Evolutionary conservation across 345 rosid species (phyloP).

Genomic region (Ceriops decandra): DNA sequence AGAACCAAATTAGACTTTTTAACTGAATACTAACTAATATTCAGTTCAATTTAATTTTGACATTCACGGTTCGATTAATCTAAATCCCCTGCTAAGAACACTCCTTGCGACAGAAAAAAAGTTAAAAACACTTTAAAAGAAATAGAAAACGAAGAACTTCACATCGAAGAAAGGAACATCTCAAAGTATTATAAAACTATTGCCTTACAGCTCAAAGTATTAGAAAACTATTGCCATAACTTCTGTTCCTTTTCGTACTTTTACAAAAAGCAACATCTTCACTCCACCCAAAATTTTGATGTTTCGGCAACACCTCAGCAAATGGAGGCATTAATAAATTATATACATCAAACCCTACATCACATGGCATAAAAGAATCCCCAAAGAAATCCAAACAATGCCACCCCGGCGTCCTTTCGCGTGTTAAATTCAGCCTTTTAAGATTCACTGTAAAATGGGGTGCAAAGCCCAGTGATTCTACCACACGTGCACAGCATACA

Average conservation of each 20-base stretch:
- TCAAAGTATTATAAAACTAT: neutral
- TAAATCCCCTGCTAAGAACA: too few relatives aligned
- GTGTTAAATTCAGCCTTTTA: neutral
- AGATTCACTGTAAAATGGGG: too few relatives aligned
- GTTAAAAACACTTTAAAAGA: too few relatives aligned
- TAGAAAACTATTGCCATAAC: neutral
- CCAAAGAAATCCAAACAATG: constrained; percentile 17
- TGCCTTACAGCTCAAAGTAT: neutral
- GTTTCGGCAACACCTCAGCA: neutral
- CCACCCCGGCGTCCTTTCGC: constrained; percentile 20
- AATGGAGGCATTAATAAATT: neutral
- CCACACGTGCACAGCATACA: constrained; percentile 19
- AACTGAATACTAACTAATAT: too few relatives aligned
- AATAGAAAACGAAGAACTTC: constrained; percentile 19
- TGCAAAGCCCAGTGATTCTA: constrained; percentile 1
- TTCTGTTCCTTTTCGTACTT: neutral
- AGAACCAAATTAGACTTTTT: too few relatives aligned
- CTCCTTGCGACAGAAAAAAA: too few relatives aligned
- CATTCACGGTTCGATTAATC: too few relatives aligned
- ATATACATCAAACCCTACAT: neutral
- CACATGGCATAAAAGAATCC: constrained; percentile 26
- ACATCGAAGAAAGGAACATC: constrained; percentile 26
- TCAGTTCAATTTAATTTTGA: too few relatives aligned
- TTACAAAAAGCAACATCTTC: constrained; percentile 6
- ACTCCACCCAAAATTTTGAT: neutral